Evolutionary conservation across 129 eudicot genomes (phyloP).

Genomic region (Rutidosis leptorrhynchoides): DNA sequence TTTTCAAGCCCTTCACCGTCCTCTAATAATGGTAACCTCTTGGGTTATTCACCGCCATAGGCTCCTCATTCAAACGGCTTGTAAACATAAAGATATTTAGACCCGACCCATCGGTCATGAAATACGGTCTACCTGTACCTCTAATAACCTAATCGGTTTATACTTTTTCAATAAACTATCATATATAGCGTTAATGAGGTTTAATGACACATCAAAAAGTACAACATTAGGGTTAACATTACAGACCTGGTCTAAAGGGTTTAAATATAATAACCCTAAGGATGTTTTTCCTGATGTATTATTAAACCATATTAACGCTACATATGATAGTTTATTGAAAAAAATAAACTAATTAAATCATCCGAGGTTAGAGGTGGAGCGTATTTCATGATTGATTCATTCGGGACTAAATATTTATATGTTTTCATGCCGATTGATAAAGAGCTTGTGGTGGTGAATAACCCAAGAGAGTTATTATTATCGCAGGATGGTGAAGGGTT

Average conservation of each 20-base stretch:
- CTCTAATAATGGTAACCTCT: constrained; percentile 59
- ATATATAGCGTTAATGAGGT: constrained; percentile 43
- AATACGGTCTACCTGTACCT: constrained; percentile 88
- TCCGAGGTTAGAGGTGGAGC: constrained; percentile 90
- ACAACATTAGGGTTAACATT: constrained; percentile 55
- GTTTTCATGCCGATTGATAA: constrained; percentile 94
- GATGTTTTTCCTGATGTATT: constrained; percentile 44
- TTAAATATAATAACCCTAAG: constrained; percentile 64
- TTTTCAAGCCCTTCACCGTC: constrained; percentile 93
- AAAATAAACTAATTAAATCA: constrained; percentile 54
- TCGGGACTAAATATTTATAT: constrained; percentile 57
- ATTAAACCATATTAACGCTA: constrained; percentile 41
- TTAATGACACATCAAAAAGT: constrained; percentile 39
- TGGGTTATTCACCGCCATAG: constrained; percentile 87
- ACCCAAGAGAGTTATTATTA: constrained; percentile 74
- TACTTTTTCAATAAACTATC: constrained; percentile 57
- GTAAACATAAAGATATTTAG: constrained; percentile 65
- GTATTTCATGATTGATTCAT: constrained; percentile 70
- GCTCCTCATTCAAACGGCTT: constrained; percentile 96
- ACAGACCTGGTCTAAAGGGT: too few relatives aligned
- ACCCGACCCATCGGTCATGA: constrained; percentile 73
- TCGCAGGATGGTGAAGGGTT: constrained; percentile 85
- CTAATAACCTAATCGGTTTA: constrained; percentile 56
- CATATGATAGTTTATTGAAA: constrained; percentile 51
- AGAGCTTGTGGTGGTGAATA: constrained; percentile 87